Percentiles rank a stretch among this genome's conserved stretches.
These are phyloP conservation scores for Vigna nakashimae DNA, from an alignment of 306 rosid species.

Conservation along the genomic window DNA sequence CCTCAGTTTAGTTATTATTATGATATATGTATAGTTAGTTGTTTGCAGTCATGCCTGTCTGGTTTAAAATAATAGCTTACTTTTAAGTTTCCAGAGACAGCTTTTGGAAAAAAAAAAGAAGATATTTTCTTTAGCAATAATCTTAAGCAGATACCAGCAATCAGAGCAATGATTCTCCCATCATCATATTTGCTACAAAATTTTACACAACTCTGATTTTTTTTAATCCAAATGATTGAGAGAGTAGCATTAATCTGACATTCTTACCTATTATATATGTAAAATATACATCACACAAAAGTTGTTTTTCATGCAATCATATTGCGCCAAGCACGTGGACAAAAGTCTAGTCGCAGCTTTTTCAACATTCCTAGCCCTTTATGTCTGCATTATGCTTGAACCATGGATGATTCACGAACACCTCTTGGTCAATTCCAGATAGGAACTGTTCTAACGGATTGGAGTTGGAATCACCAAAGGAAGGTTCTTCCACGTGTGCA, in stretches of 20 bases:
- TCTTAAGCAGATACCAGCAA: background rate
- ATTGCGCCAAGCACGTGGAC: constrained; percentile 43
- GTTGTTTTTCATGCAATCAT: constrained; percentile 47
- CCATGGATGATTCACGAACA: constrained; percentile 59
- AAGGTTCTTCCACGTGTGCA: constrained; percentile 52
- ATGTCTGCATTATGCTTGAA: constrained; percentile 45
- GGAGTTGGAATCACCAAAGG: constrained; percentile 48
- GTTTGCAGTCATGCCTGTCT: background rate
- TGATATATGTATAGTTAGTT: too few relatives aligned
- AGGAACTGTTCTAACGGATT: constrained; percentile 61
- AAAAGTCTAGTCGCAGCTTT: constrained; percentile 32
- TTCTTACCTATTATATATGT: background rate
- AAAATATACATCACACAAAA: constrained; percentile 30
- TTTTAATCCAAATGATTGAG: constrained; percentile 6
- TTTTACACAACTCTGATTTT: background rate
- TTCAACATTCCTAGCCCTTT: constrained; percentile 40
- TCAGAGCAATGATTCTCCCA: constrained; percentile 18
- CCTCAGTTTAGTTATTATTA: too few relatives aligned
- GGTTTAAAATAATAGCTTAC: background rate
- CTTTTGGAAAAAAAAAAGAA: background rate
- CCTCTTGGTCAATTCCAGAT: constrained; percentile 63
- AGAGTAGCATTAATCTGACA: background rate
- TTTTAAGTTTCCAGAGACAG: background rate
- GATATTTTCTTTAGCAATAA: background rate
- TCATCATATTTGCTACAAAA: constrained; percentile 11